These are phyloP conservation scores for Xylogone sp. DNA, from an alignment of 2,329 filamentous ascomycete species.

Conservation along the genomic window DNA sequence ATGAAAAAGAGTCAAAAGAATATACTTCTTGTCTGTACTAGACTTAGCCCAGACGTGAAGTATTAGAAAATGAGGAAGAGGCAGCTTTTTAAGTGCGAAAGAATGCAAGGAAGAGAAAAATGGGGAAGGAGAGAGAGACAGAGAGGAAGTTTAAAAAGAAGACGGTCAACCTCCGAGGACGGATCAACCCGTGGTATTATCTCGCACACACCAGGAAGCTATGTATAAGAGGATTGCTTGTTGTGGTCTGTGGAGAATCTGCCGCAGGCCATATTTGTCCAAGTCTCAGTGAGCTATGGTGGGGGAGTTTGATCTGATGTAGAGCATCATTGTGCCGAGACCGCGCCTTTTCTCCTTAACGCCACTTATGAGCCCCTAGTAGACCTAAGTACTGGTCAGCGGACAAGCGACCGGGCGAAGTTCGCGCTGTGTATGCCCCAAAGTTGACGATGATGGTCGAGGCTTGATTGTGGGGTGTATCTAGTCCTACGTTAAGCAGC, in stretches of 20 bases:
- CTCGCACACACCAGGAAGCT: conserved; percentile 1
- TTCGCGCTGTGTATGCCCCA: not conserved
- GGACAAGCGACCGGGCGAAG: not conserved
- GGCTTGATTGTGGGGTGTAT: not conserved
- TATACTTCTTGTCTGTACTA: not conserved
- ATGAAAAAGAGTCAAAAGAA: not conserved
- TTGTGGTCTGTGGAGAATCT: conserved; percentile 5
- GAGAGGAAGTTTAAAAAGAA: conserved; percentile 5
- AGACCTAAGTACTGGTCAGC: not conserved
- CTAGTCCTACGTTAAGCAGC: not conserved
- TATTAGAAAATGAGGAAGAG: not conserved
- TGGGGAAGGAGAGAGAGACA: conserved; percentile 1
- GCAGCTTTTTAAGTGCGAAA: not conserved
- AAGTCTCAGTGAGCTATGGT: not conserved
- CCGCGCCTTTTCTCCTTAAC: not conserved
- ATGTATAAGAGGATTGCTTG: not conserved
- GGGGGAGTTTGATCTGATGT: not conserved
- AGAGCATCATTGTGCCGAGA: not conserved
- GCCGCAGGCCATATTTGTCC: not conserved
- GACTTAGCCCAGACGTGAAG: not conserved
- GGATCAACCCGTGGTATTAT: conserved; percentile 5
- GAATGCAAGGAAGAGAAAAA: conserved; percentile 1
- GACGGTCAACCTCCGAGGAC: conserved; percentile 6
- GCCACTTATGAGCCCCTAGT: not conserved
- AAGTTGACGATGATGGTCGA: not conserved